Percentiles rank a stretch among this genome's conserved stretches.
phyloP scores from a whole-genome alignment of 164 flowering plant species.

The Buxus sempervirens region DNA sequence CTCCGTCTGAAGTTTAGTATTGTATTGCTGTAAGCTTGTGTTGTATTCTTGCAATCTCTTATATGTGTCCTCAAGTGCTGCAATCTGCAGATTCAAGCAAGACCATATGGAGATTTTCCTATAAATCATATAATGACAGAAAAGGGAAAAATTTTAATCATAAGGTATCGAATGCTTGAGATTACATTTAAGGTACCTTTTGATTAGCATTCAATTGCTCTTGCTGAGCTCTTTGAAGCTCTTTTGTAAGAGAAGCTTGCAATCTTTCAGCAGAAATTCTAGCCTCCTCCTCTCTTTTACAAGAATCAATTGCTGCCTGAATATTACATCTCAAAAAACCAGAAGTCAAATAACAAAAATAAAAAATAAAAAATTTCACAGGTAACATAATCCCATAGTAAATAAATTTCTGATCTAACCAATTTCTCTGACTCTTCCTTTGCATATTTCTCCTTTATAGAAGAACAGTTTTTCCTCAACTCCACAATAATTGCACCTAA shows the following conservation, averaged over 20 bases:
- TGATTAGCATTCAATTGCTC: constrained; percentile 55
- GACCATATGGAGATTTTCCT: neutral
- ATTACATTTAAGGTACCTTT: constrained; percentile 37
- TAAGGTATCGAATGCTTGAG: neutral
- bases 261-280: constrained; percentile 44
- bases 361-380: neutral
- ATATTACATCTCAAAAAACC: neutral
- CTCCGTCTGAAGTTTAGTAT: constrained; percentile 83
- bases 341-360: neutral
- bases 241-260: constrained; percentile 40
- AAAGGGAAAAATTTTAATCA: neutral
- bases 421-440: constrained; percentile 62
- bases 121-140: neutral
- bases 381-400: neutral
- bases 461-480: constrained; percentile 35
- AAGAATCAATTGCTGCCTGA: constrained; percentile 49
- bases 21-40: constrained; percentile 87
- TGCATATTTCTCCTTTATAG: constrained; percentile 41
- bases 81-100: constrained; percentile 39
- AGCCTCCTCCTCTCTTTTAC: constrained; percentile 49
- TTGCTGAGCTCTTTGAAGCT: constrained; percentile 45
- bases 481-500: constrained; percentile 44
- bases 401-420: constrained; percentile 33
- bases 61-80: constrained; percentile 61
- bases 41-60: constrained; percentile 88